Evolutionary conservation across 345 rosid species (phyloP).

Genomic region (Pistacia integerrima): DNA sequence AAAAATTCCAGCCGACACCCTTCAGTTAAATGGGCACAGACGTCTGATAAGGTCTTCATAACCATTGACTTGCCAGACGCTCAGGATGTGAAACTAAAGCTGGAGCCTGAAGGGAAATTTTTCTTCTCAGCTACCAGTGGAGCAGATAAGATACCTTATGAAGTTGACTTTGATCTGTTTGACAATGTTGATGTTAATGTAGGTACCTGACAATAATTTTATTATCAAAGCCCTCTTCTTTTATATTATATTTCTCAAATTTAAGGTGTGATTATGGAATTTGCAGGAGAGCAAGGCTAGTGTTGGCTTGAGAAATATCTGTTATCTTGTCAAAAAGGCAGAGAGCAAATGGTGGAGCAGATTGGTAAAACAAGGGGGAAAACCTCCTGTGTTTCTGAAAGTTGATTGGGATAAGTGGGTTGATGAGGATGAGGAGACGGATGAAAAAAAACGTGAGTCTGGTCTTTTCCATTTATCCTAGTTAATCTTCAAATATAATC

Average conservation of each 20-base stretch:
- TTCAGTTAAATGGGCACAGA: constrained; percentile 63
- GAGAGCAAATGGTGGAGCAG: constrained; percentile 65
- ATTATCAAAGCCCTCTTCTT: background rate
- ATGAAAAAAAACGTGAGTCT: constrained; percentile 25
- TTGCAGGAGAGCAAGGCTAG: constrained; percentile 58
- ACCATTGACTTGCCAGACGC: constrained; percentile 60
- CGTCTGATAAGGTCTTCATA: constrained; percentile 47
- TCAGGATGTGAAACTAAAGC: constrained; percentile 53
- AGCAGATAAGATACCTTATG: constrained; percentile 44
- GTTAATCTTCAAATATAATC: background rate
- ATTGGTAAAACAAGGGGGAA: constrained; percentile 47
- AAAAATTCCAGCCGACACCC: constrained; percentile 52
- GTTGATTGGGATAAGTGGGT: constrained; percentile 74
- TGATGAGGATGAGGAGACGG: constrained; percentile 57
- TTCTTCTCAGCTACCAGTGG: constrained; percentile 55
- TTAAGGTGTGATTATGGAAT: background rate
- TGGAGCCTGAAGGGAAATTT: constrained; percentile 61
- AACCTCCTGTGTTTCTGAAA: constrained; percentile 49
- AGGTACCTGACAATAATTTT: constrained; percentile 13
- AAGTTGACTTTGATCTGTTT: constrained; percentile 45
- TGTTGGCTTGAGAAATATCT: constrained; percentile 42
- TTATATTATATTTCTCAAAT: background rate
- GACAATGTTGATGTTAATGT: constrained; percentile 55
- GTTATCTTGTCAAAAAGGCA: constrained; percentile 51
- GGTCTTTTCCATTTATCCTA: background rate